Evolutionary conservation across 805 yeast genomes (phyloP), one percentile per base, ranked within the genome.

Genomic region (Ogataea thermomethanolica): DNA sequence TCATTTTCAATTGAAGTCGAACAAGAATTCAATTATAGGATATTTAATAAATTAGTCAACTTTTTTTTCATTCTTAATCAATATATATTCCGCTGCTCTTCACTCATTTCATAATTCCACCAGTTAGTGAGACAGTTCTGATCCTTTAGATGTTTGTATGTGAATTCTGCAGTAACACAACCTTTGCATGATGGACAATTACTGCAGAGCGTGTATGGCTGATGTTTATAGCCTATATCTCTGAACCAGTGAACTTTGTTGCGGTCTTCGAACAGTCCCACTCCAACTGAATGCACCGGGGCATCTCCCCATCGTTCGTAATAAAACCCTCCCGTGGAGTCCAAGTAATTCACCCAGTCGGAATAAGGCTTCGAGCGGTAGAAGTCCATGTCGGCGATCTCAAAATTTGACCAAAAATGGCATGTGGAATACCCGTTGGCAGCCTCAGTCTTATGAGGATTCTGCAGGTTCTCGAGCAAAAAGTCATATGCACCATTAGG

Each of bases 251-350:
- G 96, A 26, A 88, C 71, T 39, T 74, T 70, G 7, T 67, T 59
- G 50, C 76, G 81, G 51, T 83, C 88, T 7, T 81, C 85, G 56
- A 88, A 84, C 37, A 86, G 56, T 7, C 78, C 76, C 25, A 86
- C 61, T 0, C 91, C 95, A 31, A 88, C 54, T 3, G 89, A 78
- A 58, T 86, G 93, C 1, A 87, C 93, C 0, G 95, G 95, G 0
- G 95, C 95, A 65, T 87, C 96, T 3, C 95, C 95, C 95, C 95
- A 87, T 41, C 95, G 65, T 59, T 89, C 96, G 54, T 88, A 88
- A 59, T 85, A 88, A 54, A 87, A 87, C 4, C 91, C 91, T 13
- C 95, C 93, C 1, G 79, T 62, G 3, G 69, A 45, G 42, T 87
- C 95, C 28, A 88, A 63, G 53, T 69, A 64, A 24, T 81, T 65